Evolutionary conservation across 2,329 filamentous ascomycete genomes (phyloP), one percentile per base, ranked within the genome.

Genomic region (Claviceps arundinis): DNA sequence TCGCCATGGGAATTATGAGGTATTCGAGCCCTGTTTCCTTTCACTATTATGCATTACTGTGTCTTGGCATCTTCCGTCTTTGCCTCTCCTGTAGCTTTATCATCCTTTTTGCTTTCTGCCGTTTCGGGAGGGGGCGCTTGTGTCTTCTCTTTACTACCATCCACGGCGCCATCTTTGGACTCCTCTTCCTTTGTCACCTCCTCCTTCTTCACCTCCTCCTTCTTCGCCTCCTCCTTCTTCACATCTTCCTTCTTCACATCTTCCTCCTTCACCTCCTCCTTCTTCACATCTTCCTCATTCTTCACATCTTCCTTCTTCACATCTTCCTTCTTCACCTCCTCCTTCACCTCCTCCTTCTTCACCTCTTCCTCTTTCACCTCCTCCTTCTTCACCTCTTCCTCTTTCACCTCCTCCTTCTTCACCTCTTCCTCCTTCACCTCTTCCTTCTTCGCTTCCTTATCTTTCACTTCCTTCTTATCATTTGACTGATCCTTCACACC

Each of bases 351-450:
- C 3, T 58, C 57, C 13, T 64, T 61, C 2, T 64, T 59, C 1
- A 64, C 9, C 1, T 63, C 58, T 0, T 37, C 30, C 1, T 62
- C 60, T 0, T 65, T 59, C 0, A 62, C 60, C 0, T 64, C 59
- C 1, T 61, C 59, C 1, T 62, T 57, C 3, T 57, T 19, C 11
- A 56, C 53, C 1, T 60, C 50, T 2, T 62, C 54, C 0, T 57
- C 57, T 4, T 59, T 56, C 16, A 61, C 55, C 9, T 3, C 22
- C 19, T 55, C 52, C 2, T 59, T 50, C 2, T 62, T 53, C 0
- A 57, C 56, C 2, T 59, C 57, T 14, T 9, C 4, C 19, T 3
- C 61, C 55, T 59, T 61, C 1, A 61, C 56, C 1, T 62, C 60
- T 7, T 61, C 56, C 60, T 4, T 67, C 63, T 0, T 63, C 61